Evolutionary conservation across 805 yeast species (phyloP), one percentile per base, ranked within the genome.

Genomic region (Komagataella pseudopastoris): DNA sequence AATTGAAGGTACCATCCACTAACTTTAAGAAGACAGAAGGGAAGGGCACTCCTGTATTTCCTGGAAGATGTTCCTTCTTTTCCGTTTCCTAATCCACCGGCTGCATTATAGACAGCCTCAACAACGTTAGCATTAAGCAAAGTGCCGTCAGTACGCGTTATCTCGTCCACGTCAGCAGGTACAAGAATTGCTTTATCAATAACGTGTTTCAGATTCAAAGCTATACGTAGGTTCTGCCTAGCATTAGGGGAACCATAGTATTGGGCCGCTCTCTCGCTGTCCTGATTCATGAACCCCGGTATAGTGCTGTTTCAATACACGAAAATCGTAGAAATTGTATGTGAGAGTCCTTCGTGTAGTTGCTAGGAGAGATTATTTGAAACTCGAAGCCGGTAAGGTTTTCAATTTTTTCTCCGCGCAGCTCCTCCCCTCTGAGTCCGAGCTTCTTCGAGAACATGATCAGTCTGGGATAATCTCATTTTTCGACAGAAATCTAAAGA

Each of bases 11-110:
- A 87, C 96, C 96, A 88, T 23, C 75, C 77, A 44, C 84, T 75
- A n/a, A 86, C 91, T 57, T 80, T 82, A 53, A 88, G 67, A 52
- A 88, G 68, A 49, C 86, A 81, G 64, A 85, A 88, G 0, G 87
- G 72, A 48, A 88, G 63, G 22, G 80, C 75, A 0, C 89, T 81
- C 51, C 83, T 76, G 61, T 87, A 87, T 59, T 80, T 79, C 57
- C 74, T 70, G 0, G 82, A 71, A 1, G 83, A 71, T 0, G 83
- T 67, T 0, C 80, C 81, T 22, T 64, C 60, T 49, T 70, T 65
- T 2, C 84, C 85, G 48, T 76, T 66, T 4, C 88, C 88, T 49
- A 71, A 71, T 18, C 95, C 96, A 7, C 95, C 95, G 17, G 95
- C 95, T 5, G 95, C 93, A 24, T 73, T 75, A 51, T 76, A 71